A percentile compares a stretch with the other conserved stretches of the same genome.
Conservation (phyloP, 2,329 filamentous ascomycete species). For the Aureobasidium namibiae region DNA sequence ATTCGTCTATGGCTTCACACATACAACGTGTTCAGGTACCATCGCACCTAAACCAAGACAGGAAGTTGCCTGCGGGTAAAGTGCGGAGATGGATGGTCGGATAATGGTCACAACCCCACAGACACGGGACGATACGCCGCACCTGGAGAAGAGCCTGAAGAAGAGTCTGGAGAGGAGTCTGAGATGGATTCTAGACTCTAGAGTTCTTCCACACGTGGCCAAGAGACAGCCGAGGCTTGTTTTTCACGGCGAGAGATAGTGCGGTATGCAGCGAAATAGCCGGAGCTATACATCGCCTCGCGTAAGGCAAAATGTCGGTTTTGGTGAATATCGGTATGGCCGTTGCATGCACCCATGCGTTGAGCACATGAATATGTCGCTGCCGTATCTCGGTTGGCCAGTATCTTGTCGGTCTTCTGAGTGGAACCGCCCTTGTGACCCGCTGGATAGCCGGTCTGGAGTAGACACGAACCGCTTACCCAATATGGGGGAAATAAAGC, state of each 20-base stretch:
- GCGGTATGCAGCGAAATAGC: neutral
- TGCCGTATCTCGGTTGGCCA: neutral
- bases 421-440: neutral
- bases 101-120: neutral
- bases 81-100: neutral
- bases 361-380: neutral
- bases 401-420: neutral
- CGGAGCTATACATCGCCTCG: neutral
- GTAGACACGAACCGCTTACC: neutral
- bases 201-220: neutral
- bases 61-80: neutral
- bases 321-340: neutral
- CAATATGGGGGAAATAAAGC: slow-evolving; percentile 16
- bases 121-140: neutral
- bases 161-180: too few relatives aligned
- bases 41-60: neutral
- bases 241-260: neutral
- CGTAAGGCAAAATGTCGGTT: neutral
- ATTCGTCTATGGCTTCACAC: too few relatives aligned
- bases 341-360: neutral
- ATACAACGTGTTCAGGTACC: neutral
- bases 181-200: neutral
- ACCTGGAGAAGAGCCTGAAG: neutral
- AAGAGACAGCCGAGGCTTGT: neutral
- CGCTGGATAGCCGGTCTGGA: neutral